Conservation (phyloP, 2,329 filamentous ascomycete genomes). For the Xylaria sp. region DNA sequence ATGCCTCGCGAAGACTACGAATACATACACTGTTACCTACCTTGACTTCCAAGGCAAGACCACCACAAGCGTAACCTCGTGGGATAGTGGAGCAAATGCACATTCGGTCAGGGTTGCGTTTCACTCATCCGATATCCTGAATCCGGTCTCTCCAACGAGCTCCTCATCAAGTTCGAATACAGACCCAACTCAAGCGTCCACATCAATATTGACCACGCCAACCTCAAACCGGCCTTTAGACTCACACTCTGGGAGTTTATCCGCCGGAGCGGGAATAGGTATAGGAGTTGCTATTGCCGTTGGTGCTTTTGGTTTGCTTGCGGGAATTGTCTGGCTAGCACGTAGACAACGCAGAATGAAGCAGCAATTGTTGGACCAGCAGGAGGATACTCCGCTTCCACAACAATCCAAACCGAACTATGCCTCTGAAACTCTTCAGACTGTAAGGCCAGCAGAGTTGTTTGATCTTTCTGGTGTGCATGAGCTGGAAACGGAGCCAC, state of each 20-base stretch:
- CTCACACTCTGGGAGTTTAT: too few relatives aligned
- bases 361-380: neutral
- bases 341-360: neutral
- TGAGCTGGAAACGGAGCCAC: too few relatives aligned
- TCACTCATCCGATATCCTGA: slow-evolving; percentile 14
- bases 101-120: slow-evolving; percentile 20
- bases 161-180: too few relatives aligned
- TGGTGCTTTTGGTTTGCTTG: slow-evolving; percentile 1
- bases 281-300: slow-evolving; percentile 1
- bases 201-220: neutral
- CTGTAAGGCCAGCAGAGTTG: too few relatives aligned
- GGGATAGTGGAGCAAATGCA: neutral
- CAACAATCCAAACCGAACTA: too few relatives aligned
- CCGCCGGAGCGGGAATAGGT: slow-evolving; percentile 4
- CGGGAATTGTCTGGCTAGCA: neutral
- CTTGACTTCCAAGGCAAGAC: too few relatives aligned
- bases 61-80: too few relatives aligned
- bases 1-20: neutral
- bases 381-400: too few relatives aligned
- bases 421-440: too few relatives aligned
- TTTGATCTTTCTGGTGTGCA: too few relatives aligned
- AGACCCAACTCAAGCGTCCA: too few relatives aligned
- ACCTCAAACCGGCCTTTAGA: neutral
- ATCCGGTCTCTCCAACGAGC: neutral
- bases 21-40: too few relatives aligned